Percentiles rank a stretch among this genome's conserved stretches.
Conservation (phyloP, 768 basidiomycete genomes). For the Gloeopeniophorella convolvens region DNA sequence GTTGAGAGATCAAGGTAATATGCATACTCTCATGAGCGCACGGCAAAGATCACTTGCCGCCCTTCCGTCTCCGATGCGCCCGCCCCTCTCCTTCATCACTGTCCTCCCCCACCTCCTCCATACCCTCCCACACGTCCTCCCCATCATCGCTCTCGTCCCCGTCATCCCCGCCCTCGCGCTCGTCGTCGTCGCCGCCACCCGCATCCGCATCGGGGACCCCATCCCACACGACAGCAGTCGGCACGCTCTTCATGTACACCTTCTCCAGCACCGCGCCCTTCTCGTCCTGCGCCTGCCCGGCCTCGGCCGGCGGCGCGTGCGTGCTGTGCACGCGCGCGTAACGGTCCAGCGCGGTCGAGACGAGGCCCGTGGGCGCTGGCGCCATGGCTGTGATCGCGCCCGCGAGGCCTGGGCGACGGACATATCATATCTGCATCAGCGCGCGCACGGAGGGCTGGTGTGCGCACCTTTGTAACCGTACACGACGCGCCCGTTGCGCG, state of each 20-base stretch:
- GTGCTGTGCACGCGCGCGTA: conserved; percentile 65
- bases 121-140: conserved; percentile 65
- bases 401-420: conserved; percentile 47
- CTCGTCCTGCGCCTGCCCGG: conserved; percentile 44
- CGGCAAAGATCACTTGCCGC: background rate
- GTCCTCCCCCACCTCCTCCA: conserved; percentile 47
- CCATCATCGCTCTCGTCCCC: conserved; percentile 24
- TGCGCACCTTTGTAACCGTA: conserved; percentile 62
- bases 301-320: conserved; percentile 41
- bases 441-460: background rate
- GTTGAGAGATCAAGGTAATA: no score
- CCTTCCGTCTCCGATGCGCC: conserved; percentile 23
- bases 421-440: background rate
- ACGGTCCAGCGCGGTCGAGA: conserved; percentile 61
- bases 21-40: background rate
- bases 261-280: conserved; percentile 61
- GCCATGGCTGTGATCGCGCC: conserved; percentile 65
- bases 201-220: conserved; percentile 20
- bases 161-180: conserved; percentile 29
- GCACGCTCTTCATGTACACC: conserved; percentile 52
- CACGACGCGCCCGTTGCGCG: conserved; percentile 56
- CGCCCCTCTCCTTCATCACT: conserved; percentile 25
- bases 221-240: conserved; percentile 64
- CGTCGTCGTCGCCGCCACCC: background rate
- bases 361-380: conserved; percentile 44